A percentile compares a stretch with the other conserved stretches of the same genome.
phyloP scores from a whole-genome alignment of 2,329 filamentous ascomycete genomes.

The Leptographium radiaticola region DNA sequence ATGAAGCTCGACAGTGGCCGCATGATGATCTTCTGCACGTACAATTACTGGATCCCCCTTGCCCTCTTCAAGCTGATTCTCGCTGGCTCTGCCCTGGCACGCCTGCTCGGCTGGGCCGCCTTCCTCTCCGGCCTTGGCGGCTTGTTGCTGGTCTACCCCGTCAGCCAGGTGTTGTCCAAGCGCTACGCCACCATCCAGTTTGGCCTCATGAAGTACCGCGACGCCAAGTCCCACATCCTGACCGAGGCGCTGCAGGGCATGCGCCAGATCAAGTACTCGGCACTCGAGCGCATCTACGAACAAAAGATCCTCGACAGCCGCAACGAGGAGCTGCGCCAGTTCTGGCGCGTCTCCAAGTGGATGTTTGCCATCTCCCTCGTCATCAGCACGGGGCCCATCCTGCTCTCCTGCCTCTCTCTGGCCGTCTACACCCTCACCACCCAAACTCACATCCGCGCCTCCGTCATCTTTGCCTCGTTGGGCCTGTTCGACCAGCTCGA shows the following conservation, averaged over 20 bases:
- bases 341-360: slow-evolving; percentile 19
- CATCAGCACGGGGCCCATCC: slow-evolving; percentile 19
- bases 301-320: slow-evolving; percentile 20
- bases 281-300: slow-evolving; percentile 22
- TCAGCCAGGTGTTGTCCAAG: slow-evolving; percentile 18
- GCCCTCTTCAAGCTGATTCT: slow-evolving; percentile 21
- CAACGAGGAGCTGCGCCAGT: slow-evolving; percentile 21
- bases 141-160: slow-evolving; percentile 15
- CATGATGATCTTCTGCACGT: slow-evolving; percentile 19
- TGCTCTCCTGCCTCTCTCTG: slow-evolving; percentile 20
- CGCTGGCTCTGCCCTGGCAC: slow-evolving; percentile 18
- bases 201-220: slow-evolving; percentile 22
- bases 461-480: slow-evolving; percentile 22
- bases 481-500: slow-evolving; percentile 23
- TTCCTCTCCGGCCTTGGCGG: slow-evolving; percentile 18
- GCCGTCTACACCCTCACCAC: slow-evolving; percentile 20
- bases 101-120: slow-evolving; percentile 20
- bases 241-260: slow-evolving; percentile 24
- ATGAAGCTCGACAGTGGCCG: slow-evolving; percentile 22
- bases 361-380: slow-evolving; percentile 18
- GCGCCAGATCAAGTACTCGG: slow-evolving; percentile 25
- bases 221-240: slow-evolving; percentile 21
- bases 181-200: slow-evolving; percentile 19
- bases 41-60: slow-evolving; percentile 21
- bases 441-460: slow-evolving; percentile 18